phyloP scores from a whole-genome alignment of 1,284 basidiomycete genomes.

The Leccinum pachyderme region DNA sequence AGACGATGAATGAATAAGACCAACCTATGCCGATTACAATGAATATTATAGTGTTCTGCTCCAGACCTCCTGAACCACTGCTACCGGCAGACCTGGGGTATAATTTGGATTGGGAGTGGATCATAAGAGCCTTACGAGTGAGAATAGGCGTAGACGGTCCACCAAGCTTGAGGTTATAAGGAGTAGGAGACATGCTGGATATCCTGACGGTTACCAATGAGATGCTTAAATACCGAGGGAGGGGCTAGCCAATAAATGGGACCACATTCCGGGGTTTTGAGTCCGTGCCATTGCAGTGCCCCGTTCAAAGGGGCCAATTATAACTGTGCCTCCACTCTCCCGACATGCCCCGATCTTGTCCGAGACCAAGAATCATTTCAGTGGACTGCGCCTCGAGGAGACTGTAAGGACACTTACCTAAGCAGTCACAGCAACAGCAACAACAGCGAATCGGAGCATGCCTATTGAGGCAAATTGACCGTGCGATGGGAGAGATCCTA shows the following conservation, averaged over 20 bases:
- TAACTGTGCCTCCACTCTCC: slow-evolving; percentile 15
- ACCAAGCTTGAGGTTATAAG: slow-evolving; percentile 1
- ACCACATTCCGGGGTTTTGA: background rate
- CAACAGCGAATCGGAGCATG: slow-evolving; percentile 5
- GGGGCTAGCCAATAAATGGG: slow-evolving; percentile 10
- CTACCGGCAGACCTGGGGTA: slow-evolving; percentile 14
- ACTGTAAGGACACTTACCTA: slow-evolving; percentile 16
- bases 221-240: slow-evolving; percentile 20
- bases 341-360: slow-evolving; percentile 16
- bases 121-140: slow-evolving; percentile 2
- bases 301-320: slow-evolving; percentile 19
- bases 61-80: slow-evolving; percentile 5
- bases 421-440: background rate
- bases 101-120: slow-evolving; percentile 10
- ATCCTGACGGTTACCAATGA: background rate
- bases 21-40: slow-evolving; percentile 29
- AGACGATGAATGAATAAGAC: slow-evolving; percentile 18
- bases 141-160: slow-evolving; percentile 2
- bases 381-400: slow-evolving; percentile 18
- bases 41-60: slow-evolving; percentile 23
- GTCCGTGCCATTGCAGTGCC: slow-evolving; percentile 22
- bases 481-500: background rate
- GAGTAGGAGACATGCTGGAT: slow-evolving; percentile 13
- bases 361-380: slow-evolving; percentile 17
- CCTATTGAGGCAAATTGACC: background rate